Conservation (phyloP, 1,139 yeast genomes). For the Debaryomyces psychrophilus region DNA sequence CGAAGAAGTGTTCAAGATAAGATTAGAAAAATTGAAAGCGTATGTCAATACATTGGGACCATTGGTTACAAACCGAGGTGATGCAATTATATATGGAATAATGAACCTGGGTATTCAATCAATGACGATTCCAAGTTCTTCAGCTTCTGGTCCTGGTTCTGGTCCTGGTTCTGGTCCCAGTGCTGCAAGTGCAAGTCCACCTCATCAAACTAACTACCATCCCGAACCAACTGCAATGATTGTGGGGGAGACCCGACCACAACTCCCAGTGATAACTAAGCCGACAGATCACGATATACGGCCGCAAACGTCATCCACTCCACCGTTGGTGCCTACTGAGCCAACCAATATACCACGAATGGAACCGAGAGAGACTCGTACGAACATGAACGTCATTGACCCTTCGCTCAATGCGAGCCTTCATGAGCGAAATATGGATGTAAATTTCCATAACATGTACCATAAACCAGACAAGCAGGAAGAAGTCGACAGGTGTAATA, state of each 20-base stretch:
- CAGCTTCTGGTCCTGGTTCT: not conserved
- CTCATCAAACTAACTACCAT: not conserved
- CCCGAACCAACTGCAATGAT: constrained; percentile 4
- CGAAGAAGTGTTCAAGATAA: constrained; percentile 4
- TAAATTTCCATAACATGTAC: not conserved
- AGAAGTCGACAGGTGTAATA: constrained; percentile 15
- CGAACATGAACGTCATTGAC: constrained; percentile 11
- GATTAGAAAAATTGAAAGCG: constrained; percentile 14
- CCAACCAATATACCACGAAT: not conserved
- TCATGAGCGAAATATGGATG: not conserved
- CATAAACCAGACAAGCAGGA: constrained; percentile 11
- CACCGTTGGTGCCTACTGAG: not conserved
- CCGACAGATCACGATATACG: not conserved
- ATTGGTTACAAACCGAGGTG: constrained; percentile 18
- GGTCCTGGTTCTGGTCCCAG: not conserved
- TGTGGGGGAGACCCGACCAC: constrained; percentile 11
- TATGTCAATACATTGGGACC: constrained; percentile 16
- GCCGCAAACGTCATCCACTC: not conserved
- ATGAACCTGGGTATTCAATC: constrained; percentile 9
- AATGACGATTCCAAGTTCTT: not conserved
- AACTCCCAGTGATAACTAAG: constrained; percentile 4
- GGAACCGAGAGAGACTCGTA: not conserved
- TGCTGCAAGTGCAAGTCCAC: constrained; percentile 8
- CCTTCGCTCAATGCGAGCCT: constrained; percentile 11
- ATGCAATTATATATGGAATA: constrained; percentile 14